Evolutionary conservation across 1,284 basidiomycete species (phyloP), one percentile per base, ranked within the genome.

Genomic region (Cerrena zonata): DNA sequence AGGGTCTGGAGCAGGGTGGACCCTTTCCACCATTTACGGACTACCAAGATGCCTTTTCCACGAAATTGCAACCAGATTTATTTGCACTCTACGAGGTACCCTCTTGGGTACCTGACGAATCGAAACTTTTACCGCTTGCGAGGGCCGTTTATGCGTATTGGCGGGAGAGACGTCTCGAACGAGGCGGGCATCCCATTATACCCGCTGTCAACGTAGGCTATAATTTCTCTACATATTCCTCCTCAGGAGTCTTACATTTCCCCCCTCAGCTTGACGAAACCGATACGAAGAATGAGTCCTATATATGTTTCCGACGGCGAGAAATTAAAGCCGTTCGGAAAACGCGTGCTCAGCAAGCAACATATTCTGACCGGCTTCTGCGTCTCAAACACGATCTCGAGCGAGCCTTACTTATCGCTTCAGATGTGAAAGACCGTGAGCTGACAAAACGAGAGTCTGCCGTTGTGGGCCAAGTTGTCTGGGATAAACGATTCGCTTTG

Each of bases 291-390:
- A 94, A 92, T 53, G 94, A 98, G 64, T 96, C 96, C 0, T 99
- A 98, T 58, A 92, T 98, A 47, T 99, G 96, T 70, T 99, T 99
- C 79, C 86, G 96, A 38, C 81, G 95, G 49, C 86, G 94, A 53
- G 95, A 99, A 64, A 89, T 91, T 66, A 98, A 98, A 66, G 86
- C 90, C 12, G 82, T 93, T 22, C 86, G 95, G 53, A 98, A 99
- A 73, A 99, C 95, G 1, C 85, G 94, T 22, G 86, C 91, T 7
- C 89, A 89, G 1, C 93, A 96, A 63, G 84, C 85, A 15, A 86
- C 89, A 2, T 91, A 88, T 21, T 88, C 93, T 11, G 94, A 96
- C 61, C 90, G 91, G 59, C 80, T 97, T 58, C 68, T 84, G 10
- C 87, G 91, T 40, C 71, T 97, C 12, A 87, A 91, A 58, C 69